Evolutionary conservation across 345 rosid species (phyloP).

Genomic region (Bruguiera gymnorhiza): DNA sequence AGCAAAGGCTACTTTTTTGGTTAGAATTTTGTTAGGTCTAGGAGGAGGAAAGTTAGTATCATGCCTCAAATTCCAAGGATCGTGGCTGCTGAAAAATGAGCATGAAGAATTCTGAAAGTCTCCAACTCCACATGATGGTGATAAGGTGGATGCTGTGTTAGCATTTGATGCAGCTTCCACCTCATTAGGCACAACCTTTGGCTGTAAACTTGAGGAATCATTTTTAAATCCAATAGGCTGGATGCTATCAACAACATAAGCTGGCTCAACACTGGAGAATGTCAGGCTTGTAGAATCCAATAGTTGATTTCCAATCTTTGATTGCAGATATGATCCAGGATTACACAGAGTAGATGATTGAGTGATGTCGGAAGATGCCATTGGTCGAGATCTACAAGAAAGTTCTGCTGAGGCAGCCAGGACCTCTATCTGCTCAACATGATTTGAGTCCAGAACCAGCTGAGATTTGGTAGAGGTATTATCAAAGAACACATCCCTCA

Average conservation of each 20-base stretch:
- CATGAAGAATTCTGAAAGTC: constrained; percentile 48
- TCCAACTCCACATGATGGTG: constrained; percentile 25
- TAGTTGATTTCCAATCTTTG: constrained; percentile 33
- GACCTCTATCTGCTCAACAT: constrained; percentile 21
- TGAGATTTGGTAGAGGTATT: constrained; percentile 27
- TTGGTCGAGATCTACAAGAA: constrained; percentile 25
- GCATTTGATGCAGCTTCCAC: constrained; percentile 28
- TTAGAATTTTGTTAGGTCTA: constrained; percentile 48
- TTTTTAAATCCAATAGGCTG: constrained; percentile 34
- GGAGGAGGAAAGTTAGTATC: constrained; percentile 56
- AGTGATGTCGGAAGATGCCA: constrained; percentile 31
- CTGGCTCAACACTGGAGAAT: constrained; percentile 26
- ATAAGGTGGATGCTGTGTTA: constrained; percentile 15
- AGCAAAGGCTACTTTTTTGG: constrained; percentile 36
- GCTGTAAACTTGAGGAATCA: constrained; percentile 31
- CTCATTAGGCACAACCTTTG: constrained; percentile 22
- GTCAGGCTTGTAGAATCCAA: constrained; percentile 35
- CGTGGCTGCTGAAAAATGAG: constrained; percentile 63
- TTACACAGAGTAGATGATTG: constrained; percentile 34
- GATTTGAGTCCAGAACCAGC: constrained; percentile 30
- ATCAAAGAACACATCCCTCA: constrained; percentile 37
- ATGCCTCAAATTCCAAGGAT: constrained; percentile 56
- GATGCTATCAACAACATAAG: constrained; percentile 28
- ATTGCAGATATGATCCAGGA: constrained; percentile 34
- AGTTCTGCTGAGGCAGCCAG: constrained; percentile 27